Base-by-base conservation (phyloP, 148 eudicot species). In the Agrostemma githago region DNA sequence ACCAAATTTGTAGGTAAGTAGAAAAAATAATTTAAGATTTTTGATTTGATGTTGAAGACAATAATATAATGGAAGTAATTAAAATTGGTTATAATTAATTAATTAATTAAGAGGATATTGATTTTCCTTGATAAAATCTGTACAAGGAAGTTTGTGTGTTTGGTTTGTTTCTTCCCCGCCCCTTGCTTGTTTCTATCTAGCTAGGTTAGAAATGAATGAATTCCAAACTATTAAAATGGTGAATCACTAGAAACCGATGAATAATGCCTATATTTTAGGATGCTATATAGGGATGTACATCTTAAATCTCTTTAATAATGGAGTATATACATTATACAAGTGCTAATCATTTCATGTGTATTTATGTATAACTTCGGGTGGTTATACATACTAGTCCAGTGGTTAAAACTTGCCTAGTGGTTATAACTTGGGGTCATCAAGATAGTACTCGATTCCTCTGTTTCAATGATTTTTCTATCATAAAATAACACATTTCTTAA, bases 201-300 rank as follows among this genome's bases (percentile, higher is more conserved):
- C 11, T 68, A 74, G 67, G 72, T 59, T 77, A 54, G 81, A 72
- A 74, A 80, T 81, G 74, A 83, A 62, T 60, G 74, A 83, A 62
- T 60, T 80, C 85, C 90, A 80, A 74, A 48, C 72, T 79, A 80
- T 79, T 83, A 72, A 86, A 91, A 76, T 61, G 79, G 73, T 80
- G 86, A 85, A 83, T 51, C 77, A 88, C 89, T 83, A 79, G 83
- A 76, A 92, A 86, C 89, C 70, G 67, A 81, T 80, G 72, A 69
- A 72, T 26, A 26, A 1, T 79, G 84, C 88, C 88, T 81, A 80
- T 44, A 84, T 82, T 81, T 66, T 76, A 72, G 87, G 89, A 70
- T 20, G 77, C 64, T 79, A 66, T 53, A 71, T 74, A 74, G 77
- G 75, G 78, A 71, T 1, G 34, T 26, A 26, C 4, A 70, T 70